Evolutionary conservation across 495 filamentous ascomycete species (phyloP).

Genomic region (Tuber aestivum): DNA sequence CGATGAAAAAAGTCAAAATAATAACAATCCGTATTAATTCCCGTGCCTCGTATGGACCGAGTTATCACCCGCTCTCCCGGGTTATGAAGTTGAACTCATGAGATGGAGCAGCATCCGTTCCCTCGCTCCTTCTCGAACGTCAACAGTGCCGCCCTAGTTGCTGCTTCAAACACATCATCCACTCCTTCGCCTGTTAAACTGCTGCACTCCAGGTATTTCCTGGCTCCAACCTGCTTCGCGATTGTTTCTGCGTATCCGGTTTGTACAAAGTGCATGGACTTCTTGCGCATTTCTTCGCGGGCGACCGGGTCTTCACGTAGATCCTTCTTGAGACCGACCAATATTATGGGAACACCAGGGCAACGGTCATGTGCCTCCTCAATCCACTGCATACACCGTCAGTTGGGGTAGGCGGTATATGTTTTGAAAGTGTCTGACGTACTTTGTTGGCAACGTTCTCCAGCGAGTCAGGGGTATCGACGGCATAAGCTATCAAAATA

Average conservation of each 20-base stretch:
- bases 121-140: conserved; percentile 84
- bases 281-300: conserved; percentile 95
- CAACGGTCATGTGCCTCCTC: conserved; percentile 94
- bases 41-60: neutral
- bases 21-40: neutral
- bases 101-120: conserved; percentile 79
- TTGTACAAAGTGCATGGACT: conserved; percentile 77
- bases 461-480: conserved; percentile 92
- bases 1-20: neutral
- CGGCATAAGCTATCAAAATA: conserved; percentile 89
- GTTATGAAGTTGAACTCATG: conserved; percentile 53
- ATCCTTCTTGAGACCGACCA: conserved; percentile 97
- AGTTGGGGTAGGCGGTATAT: conserved; percentile 11
- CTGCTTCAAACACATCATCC: conserved; percentile 97
- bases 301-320: conserved; percentile 89
- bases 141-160: conserved; percentile 87
- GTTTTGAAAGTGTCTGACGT: conserved; percentile 31
- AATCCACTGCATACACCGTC: conserved; percentile 64
- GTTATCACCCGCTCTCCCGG: neutral
- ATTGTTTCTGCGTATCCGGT: conserved; percentile 71
- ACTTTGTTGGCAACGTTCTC: conserved; percentile 99
- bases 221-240: conserved; percentile 77
- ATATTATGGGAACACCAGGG: conserved; percentile 86
- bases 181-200: conserved; percentile 96
- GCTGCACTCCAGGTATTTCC: conserved; percentile 96